phyloP scores from a whole-genome alignment of 164 flowering plant genomes.

The Taxillus chinensis region DNA sequence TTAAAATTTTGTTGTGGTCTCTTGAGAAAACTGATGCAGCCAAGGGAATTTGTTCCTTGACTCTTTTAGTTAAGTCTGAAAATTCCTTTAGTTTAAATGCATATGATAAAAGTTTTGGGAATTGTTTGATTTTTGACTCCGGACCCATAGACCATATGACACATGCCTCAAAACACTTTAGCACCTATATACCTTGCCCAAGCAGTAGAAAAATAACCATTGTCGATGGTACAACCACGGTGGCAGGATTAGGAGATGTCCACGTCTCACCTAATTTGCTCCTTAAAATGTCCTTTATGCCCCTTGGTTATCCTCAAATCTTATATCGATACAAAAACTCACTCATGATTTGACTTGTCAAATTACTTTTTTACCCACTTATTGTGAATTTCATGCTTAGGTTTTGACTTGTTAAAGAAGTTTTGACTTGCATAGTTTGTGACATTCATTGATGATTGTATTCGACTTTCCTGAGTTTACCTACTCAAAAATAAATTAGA shows the following conservation, averaged over 20 bases:
- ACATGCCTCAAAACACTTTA: not conserved
- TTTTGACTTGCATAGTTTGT: too few relatives aligned
- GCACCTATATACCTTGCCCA: slow-evolving; percentile 8
- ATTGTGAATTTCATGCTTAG: too few relatives aligned
- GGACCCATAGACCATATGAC: slow-evolving; percentile 17
- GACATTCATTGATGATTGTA: too few relatives aligned
- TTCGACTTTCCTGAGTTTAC: too few relatives aligned
- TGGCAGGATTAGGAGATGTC: slow-evolving; percentile 5
- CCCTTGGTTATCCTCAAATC: too few relatives aligned
- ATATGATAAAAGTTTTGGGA: not conserved
- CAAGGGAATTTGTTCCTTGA: slow-evolving; percentile 2
- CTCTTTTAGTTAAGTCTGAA: slow-evolving; percentile 3
- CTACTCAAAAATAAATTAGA: too few relatives aligned
- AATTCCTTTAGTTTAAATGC: not conserved
- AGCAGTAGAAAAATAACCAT: slow-evolving; percentile 5
- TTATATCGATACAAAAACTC: too few relatives aligned
- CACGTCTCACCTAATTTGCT: too few relatives aligned
- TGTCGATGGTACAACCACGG: slow-evolving; percentile 1
- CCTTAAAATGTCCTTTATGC: too few relatives aligned
- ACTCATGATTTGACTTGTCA: too few relatives aligned
- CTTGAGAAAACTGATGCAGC: not conserved
- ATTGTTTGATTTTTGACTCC: slow-evolving; percentile 15
- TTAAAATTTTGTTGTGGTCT: not conserved
- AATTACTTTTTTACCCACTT: too few relatives aligned
- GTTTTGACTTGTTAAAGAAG: too few relatives aligned